phyloP scores from a whole-genome alignment of 768 basidiomycete genomes.

The Podaxis sp. region DNA sequence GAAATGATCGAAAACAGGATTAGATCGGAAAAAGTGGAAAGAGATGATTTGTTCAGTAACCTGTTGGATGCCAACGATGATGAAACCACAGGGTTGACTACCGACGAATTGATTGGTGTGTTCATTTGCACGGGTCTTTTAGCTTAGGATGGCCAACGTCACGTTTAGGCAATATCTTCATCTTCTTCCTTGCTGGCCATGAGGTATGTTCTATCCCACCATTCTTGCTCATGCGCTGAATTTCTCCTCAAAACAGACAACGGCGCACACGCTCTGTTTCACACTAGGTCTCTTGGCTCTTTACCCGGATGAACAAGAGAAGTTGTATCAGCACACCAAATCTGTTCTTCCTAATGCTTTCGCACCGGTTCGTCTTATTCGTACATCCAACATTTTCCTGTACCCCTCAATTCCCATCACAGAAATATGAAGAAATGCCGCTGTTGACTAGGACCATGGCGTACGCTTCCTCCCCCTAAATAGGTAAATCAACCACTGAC shows the following conservation, averaged over 20 bases:
- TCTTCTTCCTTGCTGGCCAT: conserved; percentile 55
- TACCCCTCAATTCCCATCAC: background rate
- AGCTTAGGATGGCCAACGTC: background rate
- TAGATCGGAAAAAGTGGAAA: conserved; percentile 32
- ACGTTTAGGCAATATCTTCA: conserved; percentile 35
- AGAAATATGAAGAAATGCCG: conserved; percentile 33
- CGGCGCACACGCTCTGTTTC: conserved; percentile 38
- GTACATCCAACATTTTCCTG: background rate
- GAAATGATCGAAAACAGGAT: conserved; percentile 50
- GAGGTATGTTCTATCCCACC: conserved; percentile 33
- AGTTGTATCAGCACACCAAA: conserved; percentile 35
- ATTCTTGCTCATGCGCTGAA: background rate
- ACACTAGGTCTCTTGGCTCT: conserved; percentile 41
- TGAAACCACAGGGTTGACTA: conserved; percentile 29
- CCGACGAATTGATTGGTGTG: conserved; percentile 38
- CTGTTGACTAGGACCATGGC: conserved; percentile 31
- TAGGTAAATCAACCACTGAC: background rate
- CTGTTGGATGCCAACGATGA: conserved; percentile 46
- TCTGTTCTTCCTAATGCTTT: conserved; percentile 24
- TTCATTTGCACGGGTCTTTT: background rate
- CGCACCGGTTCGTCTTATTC: background rate
- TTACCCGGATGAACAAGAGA: conserved; percentile 44
- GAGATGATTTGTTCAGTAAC: conserved; percentile 49
- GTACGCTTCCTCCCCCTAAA: conserved; percentile 17
- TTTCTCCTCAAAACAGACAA: conserved; percentile 25